Conservation (phyloP, 495 filamentous ascomycete genomes). For the Neurospora terricola region DNA sequence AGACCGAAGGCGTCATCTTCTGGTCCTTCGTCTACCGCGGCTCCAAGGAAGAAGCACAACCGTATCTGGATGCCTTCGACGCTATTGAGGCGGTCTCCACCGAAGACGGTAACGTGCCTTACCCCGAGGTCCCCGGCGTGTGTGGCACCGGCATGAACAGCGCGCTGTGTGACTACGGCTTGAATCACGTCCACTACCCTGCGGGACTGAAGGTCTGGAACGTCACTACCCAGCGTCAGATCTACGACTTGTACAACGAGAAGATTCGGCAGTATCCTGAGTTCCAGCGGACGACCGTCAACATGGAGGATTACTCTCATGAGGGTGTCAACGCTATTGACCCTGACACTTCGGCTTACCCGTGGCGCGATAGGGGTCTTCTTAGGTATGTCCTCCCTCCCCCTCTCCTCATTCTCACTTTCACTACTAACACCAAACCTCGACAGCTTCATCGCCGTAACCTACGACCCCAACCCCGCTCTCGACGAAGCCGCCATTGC, state of each 20-base stretch:
- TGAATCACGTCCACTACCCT: conserved; percentile 41
- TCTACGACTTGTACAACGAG: conserved; percentile 31
- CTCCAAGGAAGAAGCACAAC: conserved; percentile 37
- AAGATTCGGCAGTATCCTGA: conserved; percentile 10
- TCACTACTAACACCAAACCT: not conserved
- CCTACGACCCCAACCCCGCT: not conserved
- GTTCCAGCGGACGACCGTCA: conserved; percentile 34
- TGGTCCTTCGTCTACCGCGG: conserved; percentile 28
- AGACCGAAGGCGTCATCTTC: conserved; percentile 33
- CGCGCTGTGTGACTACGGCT: conserved; percentile 37
- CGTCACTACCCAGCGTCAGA: conserved; percentile 28
- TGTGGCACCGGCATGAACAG: conserved; percentile 26
- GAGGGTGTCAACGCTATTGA: conserved; percentile 34
- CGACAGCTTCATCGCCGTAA: not conserved
- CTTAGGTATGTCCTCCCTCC: not conserved
- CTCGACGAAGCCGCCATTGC: not conserved
- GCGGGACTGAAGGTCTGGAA: conserved; percentile 38
- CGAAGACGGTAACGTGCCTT: conserved; percentile 23
- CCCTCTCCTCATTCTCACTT: not conserved
- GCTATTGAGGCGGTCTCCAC: conserved; percentile 33
- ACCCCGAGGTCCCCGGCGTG: conserved; percentile 36
- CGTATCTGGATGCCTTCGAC: conserved; percentile 37
- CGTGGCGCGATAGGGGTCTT: conserved; percentile 20
- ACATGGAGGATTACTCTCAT: conserved; percentile 46
- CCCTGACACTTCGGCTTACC: conserved; percentile 30